Conservation (phyloP, 2,329 filamentous ascomycete species). For the Clonostachys sp. region DNA sequence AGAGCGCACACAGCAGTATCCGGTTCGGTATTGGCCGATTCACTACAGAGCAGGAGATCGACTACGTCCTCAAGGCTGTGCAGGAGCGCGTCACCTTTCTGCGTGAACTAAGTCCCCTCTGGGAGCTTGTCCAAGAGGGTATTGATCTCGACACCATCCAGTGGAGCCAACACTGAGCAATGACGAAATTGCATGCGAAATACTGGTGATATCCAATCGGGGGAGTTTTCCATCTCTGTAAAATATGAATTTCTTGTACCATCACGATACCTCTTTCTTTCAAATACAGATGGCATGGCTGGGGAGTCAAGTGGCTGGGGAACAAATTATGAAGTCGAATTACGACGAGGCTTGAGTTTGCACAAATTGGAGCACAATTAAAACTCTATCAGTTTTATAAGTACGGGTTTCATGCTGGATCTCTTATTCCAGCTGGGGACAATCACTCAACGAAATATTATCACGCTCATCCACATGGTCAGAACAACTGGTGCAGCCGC, state of each 20-base stretch:
- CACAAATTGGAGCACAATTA: neutral
- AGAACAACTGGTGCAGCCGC: too few species aligned
- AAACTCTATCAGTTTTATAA: too few species aligned
- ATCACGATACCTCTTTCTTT: conserved; percentile 10
- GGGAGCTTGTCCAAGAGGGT: conserved; percentile 97
- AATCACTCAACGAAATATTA: neutral
- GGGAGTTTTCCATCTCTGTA: neutral
- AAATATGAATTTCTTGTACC: conserved; percentile 24
- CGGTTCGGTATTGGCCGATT: conserved; percentile 96
- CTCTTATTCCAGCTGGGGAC: neutral
- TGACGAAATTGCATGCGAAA: neutral
- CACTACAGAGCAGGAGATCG: conserved; percentile 91
- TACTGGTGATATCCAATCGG: neutral
- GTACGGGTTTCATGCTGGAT: neutral
- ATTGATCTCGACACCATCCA: conserved; percentile 94
- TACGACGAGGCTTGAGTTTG: neutral
- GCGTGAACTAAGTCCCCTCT: conserved; percentile 89
- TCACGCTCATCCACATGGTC: too few species aligned
- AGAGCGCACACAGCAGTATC: conserved; percentile 96
- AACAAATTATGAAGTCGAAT: neutral
- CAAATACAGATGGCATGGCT: neutral
- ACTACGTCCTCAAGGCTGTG: conserved; percentile 95
- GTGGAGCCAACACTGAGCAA: conserved; percentile 89
- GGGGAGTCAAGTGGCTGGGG: conserved; percentile 1
- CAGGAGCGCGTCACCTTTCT: conserved; percentile 87